phyloP scores from a whole-genome alignment of 2,329 filamentous ascomycete species.

The Fusarium sp. region DNA sequence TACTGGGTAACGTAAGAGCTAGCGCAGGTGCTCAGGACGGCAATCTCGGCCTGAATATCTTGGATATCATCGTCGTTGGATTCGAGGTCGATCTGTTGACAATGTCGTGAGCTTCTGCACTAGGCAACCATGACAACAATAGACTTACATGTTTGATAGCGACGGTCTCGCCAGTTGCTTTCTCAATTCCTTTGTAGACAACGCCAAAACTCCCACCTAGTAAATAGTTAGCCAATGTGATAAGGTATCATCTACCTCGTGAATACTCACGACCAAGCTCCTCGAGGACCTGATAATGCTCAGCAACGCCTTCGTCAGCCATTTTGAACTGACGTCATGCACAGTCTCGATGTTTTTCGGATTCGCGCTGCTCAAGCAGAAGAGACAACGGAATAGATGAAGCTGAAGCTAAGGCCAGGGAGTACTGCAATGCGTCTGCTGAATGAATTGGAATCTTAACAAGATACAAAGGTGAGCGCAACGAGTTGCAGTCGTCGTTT shows the following conservation, averaged over 20 bases:
- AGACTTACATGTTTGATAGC: conserved; percentile 91
- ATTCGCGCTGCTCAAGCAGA: conserved; percentile 15
- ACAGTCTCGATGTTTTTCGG: conserved; percentile 26
- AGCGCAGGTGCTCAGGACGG: conserved; percentile 92
- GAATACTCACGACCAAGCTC: conserved; percentile 86
- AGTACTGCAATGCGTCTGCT: conserved; percentile 1
- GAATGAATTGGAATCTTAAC: conserved; percentile 3
- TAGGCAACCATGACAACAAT: conserved; percentile 16
- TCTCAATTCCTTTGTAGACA: conserved; percentile 97
- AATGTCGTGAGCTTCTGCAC: conserved; percentile 23
- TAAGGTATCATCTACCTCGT: background rate
- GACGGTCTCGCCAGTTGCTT: conserved; percentile 88
- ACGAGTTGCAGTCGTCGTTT: conserved; percentile 27
- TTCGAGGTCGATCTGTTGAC: conserved; percentile 91
- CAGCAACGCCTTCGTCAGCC: conserved; percentile 76
- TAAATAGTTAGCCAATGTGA: conserved; percentile 13
- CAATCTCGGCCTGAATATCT: conserved; percentile 98
- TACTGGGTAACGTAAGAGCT: conserved; percentile 96
- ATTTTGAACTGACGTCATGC: conserved; percentile 54
- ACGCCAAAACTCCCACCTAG: conserved; percentile 95
- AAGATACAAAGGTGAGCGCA: conserved; percentile 1
- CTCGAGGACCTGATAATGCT: conserved; percentile 93
- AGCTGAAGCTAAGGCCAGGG: conserved; percentile 8
- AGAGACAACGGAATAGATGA: conserved; percentile 11
- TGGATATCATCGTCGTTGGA: conserved; percentile 98